Percentiles rank a stretch among this genome's conserved stretches.
phyloP scores from a whole-genome alignment of 2,329 filamentous ascomycete species.

The Trichothecium roseum region DNA sequence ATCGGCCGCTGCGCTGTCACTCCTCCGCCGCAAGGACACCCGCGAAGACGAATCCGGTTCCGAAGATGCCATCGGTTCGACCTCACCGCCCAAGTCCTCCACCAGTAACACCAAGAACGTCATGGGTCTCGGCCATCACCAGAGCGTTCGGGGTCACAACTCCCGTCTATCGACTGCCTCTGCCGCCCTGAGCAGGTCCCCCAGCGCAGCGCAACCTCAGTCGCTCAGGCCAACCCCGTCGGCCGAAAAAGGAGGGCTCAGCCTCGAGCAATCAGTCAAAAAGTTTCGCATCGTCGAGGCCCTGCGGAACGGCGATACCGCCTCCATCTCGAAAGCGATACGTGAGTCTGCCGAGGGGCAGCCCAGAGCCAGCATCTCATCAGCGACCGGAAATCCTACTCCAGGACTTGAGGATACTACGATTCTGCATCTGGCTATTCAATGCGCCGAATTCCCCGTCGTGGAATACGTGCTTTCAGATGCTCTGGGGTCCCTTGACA shows the following conservation, averaged over 20 bases:
- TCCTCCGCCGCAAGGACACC: slow-evolving; percentile 42
- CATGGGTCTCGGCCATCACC: slow-evolving; percentile 14
- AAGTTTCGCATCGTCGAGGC: slow-evolving; percentile 94
- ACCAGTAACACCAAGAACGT: slow-evolving; percentile 7
- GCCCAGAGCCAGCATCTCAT: slow-evolving; percentile 46
- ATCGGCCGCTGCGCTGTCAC: slow-evolving; percentile 38
- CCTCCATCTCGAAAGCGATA: slow-evolving; percentile 78
- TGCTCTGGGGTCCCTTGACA: slow-evolving; percentile 55
- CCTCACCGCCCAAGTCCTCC: slow-evolving; percentile 18
- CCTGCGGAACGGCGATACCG: slow-evolving; percentile 80
- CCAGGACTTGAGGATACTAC: slow-evolving; percentile 67
- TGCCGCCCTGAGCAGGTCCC: slow-evolving; percentile 27
- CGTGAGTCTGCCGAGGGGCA: slow-evolving; percentile 49
- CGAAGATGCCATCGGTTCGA: slow-evolving; percentile 35
- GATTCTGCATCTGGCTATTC: slow-evolving; percentile 84
- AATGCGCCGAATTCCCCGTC: slow-evolving; percentile 86
- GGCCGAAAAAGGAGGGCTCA: slow-evolving; percentile 31
- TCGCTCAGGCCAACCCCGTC: slow-evolving; percentile 20
- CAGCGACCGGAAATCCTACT: slow-evolving; percentile 31
- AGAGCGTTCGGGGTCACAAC: slow-evolving; percentile 29
- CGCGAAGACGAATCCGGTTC: slow-evolving; percentile 42
- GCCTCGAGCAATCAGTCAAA: slow-evolving; percentile 85
- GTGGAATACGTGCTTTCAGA: slow-evolving; percentile 90
- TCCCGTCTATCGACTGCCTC: slow-evolving; percentile 36
- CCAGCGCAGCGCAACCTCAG: slow-evolving; percentile 20